A percentile compares a stretch with the other conserved stretches of the same genome.
Evolutionary conservation across 2,329 filamentous ascomycete genomes (phyloP).

Genomic region (Trichoderma sp.): DNA sequence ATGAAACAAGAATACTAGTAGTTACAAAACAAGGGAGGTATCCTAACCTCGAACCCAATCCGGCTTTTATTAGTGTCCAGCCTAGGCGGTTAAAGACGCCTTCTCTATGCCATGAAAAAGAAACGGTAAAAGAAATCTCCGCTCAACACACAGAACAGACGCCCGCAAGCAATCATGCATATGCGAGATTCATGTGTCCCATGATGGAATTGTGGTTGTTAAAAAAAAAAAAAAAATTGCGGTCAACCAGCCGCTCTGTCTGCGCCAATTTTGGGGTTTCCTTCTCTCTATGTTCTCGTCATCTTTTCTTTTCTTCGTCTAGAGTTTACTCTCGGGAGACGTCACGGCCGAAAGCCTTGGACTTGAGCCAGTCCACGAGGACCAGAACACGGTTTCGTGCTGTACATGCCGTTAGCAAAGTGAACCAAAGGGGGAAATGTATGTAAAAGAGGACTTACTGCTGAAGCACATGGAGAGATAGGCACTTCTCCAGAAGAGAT

Average conservation of each 20-base stretch:
- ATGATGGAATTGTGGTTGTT: constrained; percentile 1
- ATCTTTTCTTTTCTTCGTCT: not conserved
- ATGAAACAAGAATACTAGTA: constrained; percentile 15
- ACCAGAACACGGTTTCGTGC: constrained; percentile 93
- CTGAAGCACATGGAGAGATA: constrained; percentile 99
- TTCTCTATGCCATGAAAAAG: constrained; percentile 20
- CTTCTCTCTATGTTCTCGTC: constrained; percentile 16
- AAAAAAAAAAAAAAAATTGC: not conserved
- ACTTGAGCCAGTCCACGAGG: constrained; percentile 92
- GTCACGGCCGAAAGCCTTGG: constrained; percentile 93
- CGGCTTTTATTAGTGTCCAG: constrained; percentile 12
- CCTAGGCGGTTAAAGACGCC: constrained; percentile 3
- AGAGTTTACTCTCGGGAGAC: constrained; percentile 71
- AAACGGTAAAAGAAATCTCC: not conserved
- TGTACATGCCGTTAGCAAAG: constrained; percentile 36
- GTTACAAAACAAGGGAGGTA: constrained; percentile 13
- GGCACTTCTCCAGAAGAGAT: constrained; percentile 96
- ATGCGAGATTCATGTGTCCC: constrained; percentile 4
- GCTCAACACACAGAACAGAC: constrained; percentile 17
- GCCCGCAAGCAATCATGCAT: constrained; percentile 14
- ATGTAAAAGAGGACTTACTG: constrained; percentile 62
- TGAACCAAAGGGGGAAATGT: not conserved
- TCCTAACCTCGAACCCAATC: constrained; percentile 12
- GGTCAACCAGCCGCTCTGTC: constrained; percentile 10
- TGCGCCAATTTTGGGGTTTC: constrained; percentile 20